Evolutionary conservation across 345 rosid species (phyloP).

Genomic region (Eucalyptus melliodora): DNA sequence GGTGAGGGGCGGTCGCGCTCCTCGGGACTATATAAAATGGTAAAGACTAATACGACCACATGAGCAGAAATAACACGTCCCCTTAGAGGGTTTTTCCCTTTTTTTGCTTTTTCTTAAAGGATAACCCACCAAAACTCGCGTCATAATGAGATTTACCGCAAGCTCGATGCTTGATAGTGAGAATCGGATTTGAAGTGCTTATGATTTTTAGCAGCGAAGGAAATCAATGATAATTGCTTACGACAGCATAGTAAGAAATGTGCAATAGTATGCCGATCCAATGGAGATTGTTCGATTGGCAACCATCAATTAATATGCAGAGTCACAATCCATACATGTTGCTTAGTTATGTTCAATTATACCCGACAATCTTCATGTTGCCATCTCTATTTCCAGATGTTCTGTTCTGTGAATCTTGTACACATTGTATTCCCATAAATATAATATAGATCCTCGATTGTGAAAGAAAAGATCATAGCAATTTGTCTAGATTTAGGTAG

Average conservation of each 20-base stretch:
- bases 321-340: background rate
- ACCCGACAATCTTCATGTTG: background rate
- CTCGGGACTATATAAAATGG: background rate
- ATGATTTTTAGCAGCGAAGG: background rate
- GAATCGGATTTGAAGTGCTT: background rate
- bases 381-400: background rate
- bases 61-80: background rate
- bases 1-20: too few species aligned
- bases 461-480: background rate
- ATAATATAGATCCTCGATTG: background rate
- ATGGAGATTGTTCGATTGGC: background rate
- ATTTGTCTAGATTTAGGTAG: background rate
- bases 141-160: background rate
- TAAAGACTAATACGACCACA: background rate
- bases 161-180: background rate
- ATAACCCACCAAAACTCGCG: background rate
- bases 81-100: background rate
- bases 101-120: background rate
- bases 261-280: background rate
- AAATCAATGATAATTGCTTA: background rate
- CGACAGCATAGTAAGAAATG: background rate
- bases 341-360: background rate
- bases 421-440: background rate
- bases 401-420: background rate
- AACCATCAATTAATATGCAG: background rate